Conservation (phyloP, 108 stramenopile species). For the Asterionellopsis glacialis region DNA sequence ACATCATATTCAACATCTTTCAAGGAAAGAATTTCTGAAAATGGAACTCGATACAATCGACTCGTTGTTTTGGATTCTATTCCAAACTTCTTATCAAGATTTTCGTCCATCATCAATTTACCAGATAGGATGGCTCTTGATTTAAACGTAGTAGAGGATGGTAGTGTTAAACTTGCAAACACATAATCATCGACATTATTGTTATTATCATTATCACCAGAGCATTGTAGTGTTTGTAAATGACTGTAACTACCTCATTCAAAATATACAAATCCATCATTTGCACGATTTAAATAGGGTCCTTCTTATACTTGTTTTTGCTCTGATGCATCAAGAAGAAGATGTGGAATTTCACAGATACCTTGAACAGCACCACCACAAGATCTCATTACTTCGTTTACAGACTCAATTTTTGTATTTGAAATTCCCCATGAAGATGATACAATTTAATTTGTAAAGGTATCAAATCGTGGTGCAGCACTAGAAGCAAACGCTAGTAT, state of each 20-base stretch:
- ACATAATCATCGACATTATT: neutral
- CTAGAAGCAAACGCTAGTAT: slow-evolving; percentile 14
- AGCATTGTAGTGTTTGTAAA: slow-evolving; percentile 2
- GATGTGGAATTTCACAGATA: slow-evolving; percentile 20
- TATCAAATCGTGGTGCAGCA: slow-evolving; percentile 53
- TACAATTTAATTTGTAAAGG: slow-evolving; percentile 34
- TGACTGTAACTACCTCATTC: slow-evolving; percentile 48
- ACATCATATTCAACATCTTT: slow-evolving; percentile 2
- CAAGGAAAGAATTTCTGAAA: neutral
- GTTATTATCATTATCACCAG: neutral
- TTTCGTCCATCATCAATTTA: neutral
- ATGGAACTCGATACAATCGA: slow-evolving; percentile 13
- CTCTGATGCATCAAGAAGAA: no score
- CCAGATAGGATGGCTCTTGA: neutral
- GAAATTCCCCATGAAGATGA: slow-evolving; percentile 5
- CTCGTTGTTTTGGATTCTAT: neutral
- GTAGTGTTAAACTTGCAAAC: neutral
- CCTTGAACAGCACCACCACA: slow-evolving; percentile 79
- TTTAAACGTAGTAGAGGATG: neutral
- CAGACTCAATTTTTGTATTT: slow-evolving; percentile 2
- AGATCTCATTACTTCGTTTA: slow-evolving; percentile 70
- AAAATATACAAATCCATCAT: slow-evolving; percentile 67
- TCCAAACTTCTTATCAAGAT: neutral
- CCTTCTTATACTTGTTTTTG: slow-evolving; percentile 9
- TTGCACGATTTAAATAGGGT: slow-evolving; percentile 52